Percentiles rank a stretch among this genome's conserved stretches.
Evolutionary conservation across 495 filamentous ascomycete species (phyloP).

Genomic region (Penicillium paxilli): DNA sequence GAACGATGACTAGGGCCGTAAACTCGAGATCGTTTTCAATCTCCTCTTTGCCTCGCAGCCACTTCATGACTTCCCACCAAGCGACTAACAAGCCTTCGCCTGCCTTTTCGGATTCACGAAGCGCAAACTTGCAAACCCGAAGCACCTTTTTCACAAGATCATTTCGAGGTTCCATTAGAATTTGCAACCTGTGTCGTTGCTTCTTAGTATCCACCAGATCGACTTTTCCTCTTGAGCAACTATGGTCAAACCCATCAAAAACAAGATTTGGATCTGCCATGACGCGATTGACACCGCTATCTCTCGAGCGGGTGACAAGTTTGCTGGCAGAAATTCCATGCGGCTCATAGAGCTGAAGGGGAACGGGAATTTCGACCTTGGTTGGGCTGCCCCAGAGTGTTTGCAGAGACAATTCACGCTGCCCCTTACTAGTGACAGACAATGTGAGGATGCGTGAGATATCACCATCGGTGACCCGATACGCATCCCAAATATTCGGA

Average conservation of each 20-base stretch:
- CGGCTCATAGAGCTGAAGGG: constrained; percentile 47
- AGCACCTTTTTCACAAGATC: constrained; percentile 59
- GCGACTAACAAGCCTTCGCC: constrained; percentile 65
- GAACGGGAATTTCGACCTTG: constrained; percentile 53
- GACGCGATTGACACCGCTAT: constrained; percentile 54
- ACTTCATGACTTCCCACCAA: constrained; percentile 77
- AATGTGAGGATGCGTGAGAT: constrained; percentile 70
- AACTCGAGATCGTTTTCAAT: constrained; percentile 67
- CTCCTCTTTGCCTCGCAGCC: constrained; percentile 54
- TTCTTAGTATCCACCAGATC: constrained; percentile 63
- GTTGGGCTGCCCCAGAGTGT: constrained; percentile 70
- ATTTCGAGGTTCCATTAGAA: constrained; percentile 65
- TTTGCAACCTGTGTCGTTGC: constrained; percentile 61
- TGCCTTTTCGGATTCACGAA: constrained; percentile 54
- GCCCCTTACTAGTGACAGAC: constrained; percentile 60
- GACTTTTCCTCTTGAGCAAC: constrained; percentile 54
- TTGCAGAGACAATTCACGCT: constrained; percentile 67
- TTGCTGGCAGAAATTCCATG: constrained; percentile 36
- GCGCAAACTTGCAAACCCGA: constrained; percentile 59
- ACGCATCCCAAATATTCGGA: constrained; percentile 68
- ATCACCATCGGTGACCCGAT: constrained; percentile 68
- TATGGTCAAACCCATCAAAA: constrained; percentile 43
- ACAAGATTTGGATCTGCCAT: constrained; percentile 49
- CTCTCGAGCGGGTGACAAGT: constrained; percentile 36
- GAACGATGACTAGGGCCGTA: constrained; percentile 70